Conservation (phyloP, 1,284 basidiomycete genomes). For the Mycosarcoma mackinlayi region DNA sequence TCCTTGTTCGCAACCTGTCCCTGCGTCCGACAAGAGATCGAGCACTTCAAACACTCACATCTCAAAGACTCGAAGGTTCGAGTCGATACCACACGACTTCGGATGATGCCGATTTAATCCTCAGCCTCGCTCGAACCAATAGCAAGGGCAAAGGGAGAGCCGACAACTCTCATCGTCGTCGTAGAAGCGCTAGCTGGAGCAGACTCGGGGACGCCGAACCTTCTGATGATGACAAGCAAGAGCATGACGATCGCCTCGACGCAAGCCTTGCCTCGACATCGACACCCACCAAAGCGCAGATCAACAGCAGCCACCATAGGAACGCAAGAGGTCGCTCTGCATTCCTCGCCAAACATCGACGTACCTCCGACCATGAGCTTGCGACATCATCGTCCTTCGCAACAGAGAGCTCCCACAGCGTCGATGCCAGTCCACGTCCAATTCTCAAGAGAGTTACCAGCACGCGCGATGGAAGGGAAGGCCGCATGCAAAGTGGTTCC, state of each 20-base stretch:
- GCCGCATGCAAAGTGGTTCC: constrained; percentile 16
- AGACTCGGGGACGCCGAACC: constrained; percentile 2
- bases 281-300: constrained; percentile 13
- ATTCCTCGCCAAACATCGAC: constrained; percentile 14
- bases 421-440: constrained; percentile 32
- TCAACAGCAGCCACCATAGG: neutral
- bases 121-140: constrained; percentile 31
- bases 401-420: constrained; percentile 10
- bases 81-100: constrained; percentile 36
- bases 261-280: constrained; percentile 7
- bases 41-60: constrained; percentile 38
- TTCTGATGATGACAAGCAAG: constrained; percentile 15
- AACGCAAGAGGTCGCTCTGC: constrained; percentile 17
- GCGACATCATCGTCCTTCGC: constrained; percentile 4
- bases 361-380: constrained; percentile 31
- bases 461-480: constrained; percentile 29
- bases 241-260: constrained; percentile 1
- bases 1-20: constrained; percentile 43
- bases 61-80: constrained; percentile 26
- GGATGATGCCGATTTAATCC: constrained; percentile 44
- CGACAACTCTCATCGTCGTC: constrained; percentile 1
- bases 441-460: constrained; percentile 41
- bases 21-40: constrained; percentile 41
- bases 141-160: constrained; percentile 38
- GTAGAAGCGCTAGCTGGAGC: constrained; percentile 37